Conservation (phyloP, 176 grass and related monocot species). For the Ampelocalamus luodianensis region DNA sequence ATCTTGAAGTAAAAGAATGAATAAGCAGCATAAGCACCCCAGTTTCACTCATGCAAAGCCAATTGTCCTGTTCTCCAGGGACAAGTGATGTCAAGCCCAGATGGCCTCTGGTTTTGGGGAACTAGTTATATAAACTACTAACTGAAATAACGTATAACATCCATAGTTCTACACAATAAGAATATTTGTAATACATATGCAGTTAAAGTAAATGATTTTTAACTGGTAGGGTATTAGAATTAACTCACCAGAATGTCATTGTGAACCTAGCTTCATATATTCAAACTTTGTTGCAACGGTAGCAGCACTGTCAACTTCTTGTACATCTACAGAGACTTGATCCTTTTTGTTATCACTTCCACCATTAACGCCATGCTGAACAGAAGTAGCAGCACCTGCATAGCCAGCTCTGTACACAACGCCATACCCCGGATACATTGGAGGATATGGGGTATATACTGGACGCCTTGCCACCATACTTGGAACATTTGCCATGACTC, state of each 20-base stretch:
- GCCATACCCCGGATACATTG: constrained; percentile 49
- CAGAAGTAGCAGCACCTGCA: constrained; percentile 45
- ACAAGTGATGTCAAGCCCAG: neutral
- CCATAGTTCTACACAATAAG: neutral
- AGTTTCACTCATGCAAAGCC: constrained; percentile 4
- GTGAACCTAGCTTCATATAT: constrained; percentile 68
- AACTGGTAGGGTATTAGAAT: constrained; percentile 13
- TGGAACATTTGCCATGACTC: constrained; percentile 44
- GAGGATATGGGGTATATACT: constrained; percentile 47
- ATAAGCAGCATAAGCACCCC: neutral
- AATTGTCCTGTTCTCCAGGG: neutral
- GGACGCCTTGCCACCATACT: constrained; percentile 54
- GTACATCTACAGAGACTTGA: constrained; percentile 43
- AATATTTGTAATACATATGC: neutral
- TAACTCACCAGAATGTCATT: constrained; percentile 69
- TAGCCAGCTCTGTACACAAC: constrained; percentile 57
- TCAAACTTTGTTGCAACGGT: constrained; percentile 51
- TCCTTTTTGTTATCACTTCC: constrained; percentile 49
- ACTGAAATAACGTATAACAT: neutral
- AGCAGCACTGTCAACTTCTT: constrained; percentile 44
- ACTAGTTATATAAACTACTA: neutral
- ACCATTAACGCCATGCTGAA: constrained; percentile 51
- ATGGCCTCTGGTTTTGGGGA: neutral
- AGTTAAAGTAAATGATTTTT: neutral
- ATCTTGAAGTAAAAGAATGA: neutral